Percentiles rank a stretch among this genome's conserved stretches.
phyloP scores from a whole-genome alignment of 2,329 filamentous ascomycete species.

The Monilinia vaccinii-corymbosi region DNA sequence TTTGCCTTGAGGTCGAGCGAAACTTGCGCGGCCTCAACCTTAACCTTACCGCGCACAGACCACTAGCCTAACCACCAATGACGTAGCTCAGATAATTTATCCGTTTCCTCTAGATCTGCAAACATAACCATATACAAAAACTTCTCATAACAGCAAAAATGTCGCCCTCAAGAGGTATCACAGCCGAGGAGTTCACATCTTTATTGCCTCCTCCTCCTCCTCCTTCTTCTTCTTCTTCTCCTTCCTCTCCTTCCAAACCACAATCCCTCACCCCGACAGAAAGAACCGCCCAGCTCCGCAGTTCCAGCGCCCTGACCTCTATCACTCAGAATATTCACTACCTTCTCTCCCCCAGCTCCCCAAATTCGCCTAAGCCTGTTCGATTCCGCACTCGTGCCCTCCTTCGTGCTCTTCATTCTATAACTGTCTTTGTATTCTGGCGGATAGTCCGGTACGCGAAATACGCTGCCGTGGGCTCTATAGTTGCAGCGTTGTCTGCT shows the following conservation, averaged over 20 bases:
- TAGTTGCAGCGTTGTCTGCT: conserved; percentile 25
- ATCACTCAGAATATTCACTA: conserved; percentile 25
- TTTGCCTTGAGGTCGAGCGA: neutral
- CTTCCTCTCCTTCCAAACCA: neutral
- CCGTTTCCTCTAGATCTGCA: neutral
- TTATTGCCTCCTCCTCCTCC: neutral
- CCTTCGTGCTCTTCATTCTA: conserved; percentile 24
- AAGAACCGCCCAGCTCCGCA: conserved; percentile 22
- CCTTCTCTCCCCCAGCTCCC: conserved; percentile 22
- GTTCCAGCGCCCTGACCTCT: conserved; percentile 23
- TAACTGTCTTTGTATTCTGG: conserved; percentile 28
- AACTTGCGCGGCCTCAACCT: neutral
- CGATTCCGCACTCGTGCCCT: conserved; percentile 27
- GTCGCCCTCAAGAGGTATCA: conserved; percentile 17
- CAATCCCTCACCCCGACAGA: conserved; percentile 17
- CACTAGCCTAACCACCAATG: neutral
- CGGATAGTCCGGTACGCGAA: conserved; percentile 29
- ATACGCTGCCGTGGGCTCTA: conserved; percentile 25
- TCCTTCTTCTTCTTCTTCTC: neutral
- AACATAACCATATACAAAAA: neutral
- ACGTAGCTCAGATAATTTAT: neutral
- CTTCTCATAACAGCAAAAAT: conserved; percentile 6
- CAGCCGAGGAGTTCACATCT: neutral
- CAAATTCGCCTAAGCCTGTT: conserved; percentile 20
- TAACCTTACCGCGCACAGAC: neutral